phyloP scores from a whole-genome alignment of 192 early-diverging fungal genomes.

The Podochytrium sp. region DNA sequence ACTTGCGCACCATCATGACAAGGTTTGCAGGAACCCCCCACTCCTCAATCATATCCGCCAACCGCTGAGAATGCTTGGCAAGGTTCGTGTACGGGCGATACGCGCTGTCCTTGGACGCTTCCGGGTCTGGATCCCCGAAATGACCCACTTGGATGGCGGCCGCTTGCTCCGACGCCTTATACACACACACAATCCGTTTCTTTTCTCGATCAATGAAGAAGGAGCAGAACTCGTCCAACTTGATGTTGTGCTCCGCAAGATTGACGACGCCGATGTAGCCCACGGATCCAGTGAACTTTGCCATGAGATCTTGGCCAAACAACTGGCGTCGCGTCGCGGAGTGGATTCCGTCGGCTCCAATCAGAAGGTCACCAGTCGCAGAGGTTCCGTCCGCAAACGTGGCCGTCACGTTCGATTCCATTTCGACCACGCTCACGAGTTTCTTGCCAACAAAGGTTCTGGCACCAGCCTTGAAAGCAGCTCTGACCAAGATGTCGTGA shows the following conservation, averaged over 20 bases:
- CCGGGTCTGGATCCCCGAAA: conserved; percentile 2
- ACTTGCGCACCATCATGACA: not conserved
- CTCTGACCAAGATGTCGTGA: not conserved
- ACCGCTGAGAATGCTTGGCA: not conserved
- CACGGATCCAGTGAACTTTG: not conserved
- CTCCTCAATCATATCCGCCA: conserved; percentile 9
- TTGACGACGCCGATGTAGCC: conserved; percentile 5
- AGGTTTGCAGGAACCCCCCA: conserved; percentile 5
- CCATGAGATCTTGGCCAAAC: not conserved
- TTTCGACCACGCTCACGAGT: conserved; percentile 4
- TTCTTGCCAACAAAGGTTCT: not conserved
- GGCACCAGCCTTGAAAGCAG: not conserved
- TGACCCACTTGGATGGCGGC: not conserved
- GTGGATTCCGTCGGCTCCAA: conserved; percentile 24
- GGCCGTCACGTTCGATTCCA: not conserved
- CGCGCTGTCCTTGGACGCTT: not conserved
- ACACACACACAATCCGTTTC: not conserved
- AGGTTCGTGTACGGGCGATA: conserved; percentile 10
- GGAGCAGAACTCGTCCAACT: not conserved
- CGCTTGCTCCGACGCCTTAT: not conserved
- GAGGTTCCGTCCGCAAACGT: conserved; percentile 12
- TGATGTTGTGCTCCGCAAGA: not conserved
- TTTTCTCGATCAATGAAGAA: conserved; percentile 14
- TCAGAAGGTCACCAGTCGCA: not conserved
- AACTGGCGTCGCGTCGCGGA: not conserved